Evolutionary conservation across 306 rosid genomes (phyloP).

Genomic region (Cicer judaicum): DNA sequence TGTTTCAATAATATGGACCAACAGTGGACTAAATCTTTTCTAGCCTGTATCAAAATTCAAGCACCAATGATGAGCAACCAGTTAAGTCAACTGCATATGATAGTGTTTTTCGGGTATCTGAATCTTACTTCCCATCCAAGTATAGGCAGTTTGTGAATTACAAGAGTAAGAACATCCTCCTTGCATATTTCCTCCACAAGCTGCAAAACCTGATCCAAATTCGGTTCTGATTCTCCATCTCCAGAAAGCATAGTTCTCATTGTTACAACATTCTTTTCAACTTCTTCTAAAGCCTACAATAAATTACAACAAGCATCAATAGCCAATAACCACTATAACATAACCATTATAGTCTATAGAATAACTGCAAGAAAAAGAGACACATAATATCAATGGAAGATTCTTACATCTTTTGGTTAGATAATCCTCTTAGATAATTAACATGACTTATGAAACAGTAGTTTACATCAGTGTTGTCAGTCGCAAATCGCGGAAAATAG

Average conservation of each 20-base stretch:
- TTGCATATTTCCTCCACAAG: conserved; percentile 81
- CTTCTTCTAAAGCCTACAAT: conserved; percentile 87
- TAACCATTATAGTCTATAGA: neutral
- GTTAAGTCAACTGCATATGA: conserved; percentile 33
- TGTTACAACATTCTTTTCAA: conserved; percentile 80
- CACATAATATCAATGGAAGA: neutral
- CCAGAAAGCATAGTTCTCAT: conserved; percentile 89
- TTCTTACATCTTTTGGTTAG: conserved; percentile 2
- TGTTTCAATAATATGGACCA: conserved; percentile 92
- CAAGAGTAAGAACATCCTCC: conserved; percentile 76
- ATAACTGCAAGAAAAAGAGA: conserved; percentile 13
- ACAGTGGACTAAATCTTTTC: conserved; percentile 88
- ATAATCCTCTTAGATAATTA: conserved; percentile 36
- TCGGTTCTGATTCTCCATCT: conserved; percentile 89
- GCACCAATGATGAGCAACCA: conserved; percentile 47
- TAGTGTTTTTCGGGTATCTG: conserved; percentile 20
- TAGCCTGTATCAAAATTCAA: conserved; percentile 68
- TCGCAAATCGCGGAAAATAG: too few relatives aligned
- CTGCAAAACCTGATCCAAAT: conserved; percentile 76
- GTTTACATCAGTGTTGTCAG: neutral
- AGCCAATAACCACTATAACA: conserved; percentile 28
- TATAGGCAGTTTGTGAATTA: conserved; percentile 76
- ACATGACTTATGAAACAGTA: neutral
- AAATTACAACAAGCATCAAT: conserved; percentile 39
- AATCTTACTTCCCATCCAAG: conserved; percentile 98